Base-by-base conservation (phyloP, 169 alveolate genomes). In the Amoebophrya sp. region DNA sequence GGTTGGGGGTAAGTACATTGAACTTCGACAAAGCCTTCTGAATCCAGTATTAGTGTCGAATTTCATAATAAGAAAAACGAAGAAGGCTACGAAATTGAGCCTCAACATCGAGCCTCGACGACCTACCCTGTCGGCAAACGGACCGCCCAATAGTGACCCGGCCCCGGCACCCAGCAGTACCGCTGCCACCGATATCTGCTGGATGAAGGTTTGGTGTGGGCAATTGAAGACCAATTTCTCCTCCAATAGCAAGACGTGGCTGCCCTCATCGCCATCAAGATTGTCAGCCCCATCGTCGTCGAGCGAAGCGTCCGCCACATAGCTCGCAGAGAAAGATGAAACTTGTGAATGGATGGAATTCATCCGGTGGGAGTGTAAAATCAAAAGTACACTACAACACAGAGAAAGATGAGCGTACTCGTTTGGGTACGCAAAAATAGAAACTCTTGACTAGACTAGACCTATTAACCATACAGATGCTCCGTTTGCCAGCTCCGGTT, bases 201-300 rank as follows among this genome's bases (percentile, higher is more conserved):
- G 83, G 2, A 65, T 65, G 83, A 65, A 65, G 83, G 83, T 65
- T 18, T 65, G 83, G 39, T 36, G 83, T 6, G 83, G 83, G 83
- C 83, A 65, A 18, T 65, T 65, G 83, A 65, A 65, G 83, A 26
- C 2, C 83, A 65, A 10, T 26, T 65, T 65, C n/a, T 65, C 83
- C 33, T n/a, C n/a, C n/a, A n/a, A n/a, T n/a, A n/a, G n/a, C n/a
- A n/a, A n/a, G n/a, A n/a, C n/a, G n/a, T n/a, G n/a, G n/a, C n/a
- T n/a, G n/a, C n/a, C n/a, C n/a, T n/a, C n/a, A n/a, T n/a, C n/a
- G n/a, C n/a, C n/a, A n/a, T n/a, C n/a, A n/a, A n/a, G n/a, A n/a
- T n/a, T n/a, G n/a, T n/a, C n/a, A n/a, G n/a, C n/a, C n/a, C n/a
- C n/a, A n/a, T 10, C 10, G 76, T 53, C 76, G 76, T 53, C 76